Evolutionary conservation across 2,329 filamentous ascomycete species (phyloP).

Genomic region (Botrytis fabae): DNA sequence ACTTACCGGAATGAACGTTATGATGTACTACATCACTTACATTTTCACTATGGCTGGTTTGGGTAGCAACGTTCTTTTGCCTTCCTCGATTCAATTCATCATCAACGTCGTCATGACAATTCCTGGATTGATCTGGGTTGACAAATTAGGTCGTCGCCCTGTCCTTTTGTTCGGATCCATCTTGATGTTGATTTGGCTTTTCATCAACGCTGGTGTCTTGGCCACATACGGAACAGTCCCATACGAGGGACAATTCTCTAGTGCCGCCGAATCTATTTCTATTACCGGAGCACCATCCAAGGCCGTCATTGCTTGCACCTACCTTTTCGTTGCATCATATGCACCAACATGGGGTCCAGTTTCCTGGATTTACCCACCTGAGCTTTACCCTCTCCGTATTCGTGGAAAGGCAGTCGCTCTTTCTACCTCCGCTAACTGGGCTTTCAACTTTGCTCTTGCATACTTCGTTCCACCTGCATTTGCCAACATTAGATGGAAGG

Average conservation of each 20-base stretch:
- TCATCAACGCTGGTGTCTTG: slow-evolving; percentile 50
- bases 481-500: slow-evolving; percentile 51
- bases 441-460: slow-evolving; percentile 52
- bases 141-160: slow-evolving; percentile 71
- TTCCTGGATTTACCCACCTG: slow-evolving; percentile 52
- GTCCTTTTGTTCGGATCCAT: slow-evolving; percentile 60
- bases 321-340: slow-evolving; percentile 59
- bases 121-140: slow-evolving; percentile 72
- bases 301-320: slow-evolving; percentile 65
- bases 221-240: slow-evolving; percentile 46
- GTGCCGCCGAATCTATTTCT: slow-evolving; percentile 48
- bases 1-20: slow-evolving; percentile 74
- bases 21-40: slow-evolving; percentile 59
- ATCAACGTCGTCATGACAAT: slow-evolving; percentile 81
- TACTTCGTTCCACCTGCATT: slow-evolving; percentile 51
- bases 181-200: slow-evolving; percentile 45
- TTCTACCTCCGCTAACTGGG: slow-evolving; percentile 53
- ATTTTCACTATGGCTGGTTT: slow-evolving; percentile 72
- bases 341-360: slow-evolving; percentile 54
- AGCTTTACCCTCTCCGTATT: slow-evolving; percentile 50
- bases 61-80: slow-evolving; percentile 59
- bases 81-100: slow-evolving; percentile 71
- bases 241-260: slow-evolving; percentile 42
- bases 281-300: slow-evolving; percentile 53
- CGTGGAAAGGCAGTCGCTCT: slow-evolving; percentile 56